A percentile compares a stretch with the other conserved stretches of the same genome.
Evolutionary conservation across 169 alveolate genomes (phyloP).

Genomic region (Babesia ovata): DNA sequence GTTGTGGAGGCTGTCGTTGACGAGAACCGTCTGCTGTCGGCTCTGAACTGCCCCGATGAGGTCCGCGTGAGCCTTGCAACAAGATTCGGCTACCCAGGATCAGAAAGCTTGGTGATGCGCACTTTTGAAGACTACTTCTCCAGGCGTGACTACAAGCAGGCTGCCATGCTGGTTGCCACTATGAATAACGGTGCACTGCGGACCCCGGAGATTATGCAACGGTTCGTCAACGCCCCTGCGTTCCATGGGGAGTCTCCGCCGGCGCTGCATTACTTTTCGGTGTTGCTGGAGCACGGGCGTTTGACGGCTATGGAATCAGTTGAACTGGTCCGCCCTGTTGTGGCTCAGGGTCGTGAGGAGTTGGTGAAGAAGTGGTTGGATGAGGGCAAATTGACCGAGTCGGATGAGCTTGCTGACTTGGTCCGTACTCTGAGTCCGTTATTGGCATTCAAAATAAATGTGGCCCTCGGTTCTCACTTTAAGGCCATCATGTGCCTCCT

Average conservation of each 20-base stretch:
- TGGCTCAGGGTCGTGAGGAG: constrained; percentile 89
- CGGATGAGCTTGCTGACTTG: constrained; percentile 97
- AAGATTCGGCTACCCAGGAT: constrained; percentile 89
- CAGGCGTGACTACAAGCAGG: constrained; percentile 90
- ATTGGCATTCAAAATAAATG: constrained; percentile 91
- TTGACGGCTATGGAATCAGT: constrained; percentile 94
- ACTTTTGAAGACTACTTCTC: constrained; percentile 85
- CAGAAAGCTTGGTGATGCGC: constrained; percentile 87
- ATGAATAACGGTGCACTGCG: constrained; percentile 94
- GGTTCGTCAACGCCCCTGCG: constrained; percentile 88
- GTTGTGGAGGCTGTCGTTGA: constrained; percentile 45
- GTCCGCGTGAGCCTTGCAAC: constrained; percentile 52
- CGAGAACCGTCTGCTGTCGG: constrained; percentile 52
- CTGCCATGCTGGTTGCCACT: constrained; percentile 94
- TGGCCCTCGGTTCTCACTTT: constrained; percentile 77
- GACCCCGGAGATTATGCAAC: constrained; percentile 92
- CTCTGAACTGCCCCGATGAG: constrained; percentile 46
- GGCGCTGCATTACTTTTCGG: constrained; percentile 94
- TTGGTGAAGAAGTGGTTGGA: constrained; percentile 95
- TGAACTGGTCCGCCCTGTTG: constrained; percentile 95
- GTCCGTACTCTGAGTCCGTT: constrained; percentile 87
- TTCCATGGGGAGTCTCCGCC: constrained; percentile 91
- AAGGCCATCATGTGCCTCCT: constrained; percentile 92
- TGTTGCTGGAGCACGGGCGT: constrained; percentile 93
- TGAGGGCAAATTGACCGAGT: constrained; percentile 94